These are phyloP conservation scores for Lentinula raphanica DNA, from an alignment of 768 basidiomycete species.

Conservation along the genomic window DNA sequence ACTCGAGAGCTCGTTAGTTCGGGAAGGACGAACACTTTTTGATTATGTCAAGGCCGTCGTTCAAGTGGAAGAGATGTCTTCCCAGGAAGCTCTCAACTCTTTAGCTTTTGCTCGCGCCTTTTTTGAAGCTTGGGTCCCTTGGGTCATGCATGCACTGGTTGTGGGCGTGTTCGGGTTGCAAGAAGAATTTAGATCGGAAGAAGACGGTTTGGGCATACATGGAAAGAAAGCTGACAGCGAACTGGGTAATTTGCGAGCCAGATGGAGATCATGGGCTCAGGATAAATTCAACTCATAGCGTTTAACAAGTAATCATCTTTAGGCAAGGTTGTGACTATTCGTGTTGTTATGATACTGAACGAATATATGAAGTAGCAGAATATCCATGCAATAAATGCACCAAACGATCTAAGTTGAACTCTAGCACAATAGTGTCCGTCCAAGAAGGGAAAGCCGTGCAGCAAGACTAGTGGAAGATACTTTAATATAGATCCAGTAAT, in stretches of 20 bases:
- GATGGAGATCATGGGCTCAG: neutral
- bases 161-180: slow-evolving; percentile 67
- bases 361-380: neutral
- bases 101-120: slow-evolving; percentile 53
- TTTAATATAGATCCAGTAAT: neutral
- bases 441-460: neutral
- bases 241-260: neutral
- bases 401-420: neutral
- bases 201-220: no score
- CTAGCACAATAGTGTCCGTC: neutral
- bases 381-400: neutral
- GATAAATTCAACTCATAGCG: neutral
- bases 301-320: no score
- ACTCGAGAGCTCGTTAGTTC: slow-evolving; percentile 49
- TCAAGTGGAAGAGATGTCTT: slow-evolving; percentile 5
- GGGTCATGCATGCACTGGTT: slow-evolving; percentile 59
- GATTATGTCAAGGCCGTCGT: slow-evolving; percentile 31
- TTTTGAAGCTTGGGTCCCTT: slow-evolving; percentile 61
- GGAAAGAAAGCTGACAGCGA: neutral
- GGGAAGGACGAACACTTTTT: slow-evolving; percentile 40
- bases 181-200: neutral
- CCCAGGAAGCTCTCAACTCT: slow-evolving; percentile 26
- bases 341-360: neutral
- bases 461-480: neutral
- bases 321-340: neutral